These are phyloP conservation scores for Aureobasidium sp. DNA, from an alignment of 2,329 filamentous ascomycete species.

Conservation along the genomic window DNA sequence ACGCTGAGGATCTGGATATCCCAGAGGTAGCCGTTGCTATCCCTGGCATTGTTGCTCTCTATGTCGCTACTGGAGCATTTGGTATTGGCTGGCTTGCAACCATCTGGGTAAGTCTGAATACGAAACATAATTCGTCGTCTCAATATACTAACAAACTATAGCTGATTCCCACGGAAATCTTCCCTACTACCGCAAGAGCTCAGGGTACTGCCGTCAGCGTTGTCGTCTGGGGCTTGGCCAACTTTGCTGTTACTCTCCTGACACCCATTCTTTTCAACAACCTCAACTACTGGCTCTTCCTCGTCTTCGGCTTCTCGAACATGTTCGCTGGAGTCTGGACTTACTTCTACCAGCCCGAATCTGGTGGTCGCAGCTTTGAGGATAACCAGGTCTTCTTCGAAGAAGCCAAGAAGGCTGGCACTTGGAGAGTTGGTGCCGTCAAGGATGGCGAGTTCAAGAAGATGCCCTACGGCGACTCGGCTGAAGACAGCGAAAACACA, in stretches of 20 bases:
- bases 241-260: constrained; percentile 49
- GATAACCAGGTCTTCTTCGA: constrained; percentile 53
- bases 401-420: constrained; percentile 40
- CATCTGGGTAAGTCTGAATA: constrained; percentile 34
- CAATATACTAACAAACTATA: background rate
- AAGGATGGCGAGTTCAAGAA: constrained; percentile 42
- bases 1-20: constrained; percentile 30
- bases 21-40: constrained; percentile 38
- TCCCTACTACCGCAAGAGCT: constrained; percentile 45
- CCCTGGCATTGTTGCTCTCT: constrained; percentile 44
- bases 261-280: constrained; percentile 54
- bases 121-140: background rate
- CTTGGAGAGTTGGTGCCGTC: constrained; percentile 47
- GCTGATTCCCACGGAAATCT: constrained; percentile 52
- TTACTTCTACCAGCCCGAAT: constrained; percentile 45
- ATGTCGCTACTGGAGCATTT: constrained; percentile 51
- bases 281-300: constrained; percentile 49
- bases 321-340: constrained; percentile 48
- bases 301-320: constrained; percentile 49
- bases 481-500: constrained; percentile 35
- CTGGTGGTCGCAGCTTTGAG: constrained; percentile 49
- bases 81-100: constrained; percentile 53
- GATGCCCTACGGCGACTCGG: constrained; percentile 34
- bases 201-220: constrained; percentile 48
- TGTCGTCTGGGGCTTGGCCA: constrained; percentile 49